Base-by-base conservation (phyloP, 2,329 filamentous ascomycete species). In the Trichophyton mentagrophytes region DNA sequence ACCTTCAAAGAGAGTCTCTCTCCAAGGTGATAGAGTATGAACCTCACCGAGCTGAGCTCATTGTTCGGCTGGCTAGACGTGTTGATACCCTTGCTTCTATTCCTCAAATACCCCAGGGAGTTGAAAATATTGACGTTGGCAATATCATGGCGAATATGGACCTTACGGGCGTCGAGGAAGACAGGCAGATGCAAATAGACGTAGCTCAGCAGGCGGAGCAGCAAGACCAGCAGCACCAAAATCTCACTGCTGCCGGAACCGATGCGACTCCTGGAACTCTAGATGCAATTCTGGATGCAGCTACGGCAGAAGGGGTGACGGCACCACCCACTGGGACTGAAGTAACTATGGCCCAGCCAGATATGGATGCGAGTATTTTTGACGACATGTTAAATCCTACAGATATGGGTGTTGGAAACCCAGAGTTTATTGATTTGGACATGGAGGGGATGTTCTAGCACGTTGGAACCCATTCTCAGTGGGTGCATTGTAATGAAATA, bases 1-100 rank as follows among this genome's bases (percentile, higher is more conserved):
- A 67, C 22, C 63, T 74, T 5, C 68, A 71, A 33, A 73, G 76
- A 62, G 69, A 74, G 11, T 70, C 69, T 55, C 68, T 78, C 0
- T 68, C 73, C 13, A 73, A 73, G 46, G 64, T 74, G 13, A 72
- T 74, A 3, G 74, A 77, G 60, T 75, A 72, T 58, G 75, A 78
- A n/a, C 71, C 74, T 1, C 64, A 77, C 0, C 72, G 71, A 30
- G 76, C 76, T 1, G 73, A 77, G 62, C 67, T 76, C 1, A 66
- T 78, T 25, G 76, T 79, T 11, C 76, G 77, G 0, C 68, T 79
- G 17, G 70, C 73, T 61, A 72, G 77, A 7, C 75, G 76, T 20
- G 74, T 79, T 3, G 74, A 77, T 49, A 65, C 71, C 1, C 70
- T 78, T 22, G 67, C 70, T 17, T 68, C 72, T 1, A 69, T 72